Percentiles rank a stretch among this genome's conserved stretches.
phyloP scores from a whole-genome alignment of 139 green algal species.

The Edaphochlamys debaryana region DNA sequence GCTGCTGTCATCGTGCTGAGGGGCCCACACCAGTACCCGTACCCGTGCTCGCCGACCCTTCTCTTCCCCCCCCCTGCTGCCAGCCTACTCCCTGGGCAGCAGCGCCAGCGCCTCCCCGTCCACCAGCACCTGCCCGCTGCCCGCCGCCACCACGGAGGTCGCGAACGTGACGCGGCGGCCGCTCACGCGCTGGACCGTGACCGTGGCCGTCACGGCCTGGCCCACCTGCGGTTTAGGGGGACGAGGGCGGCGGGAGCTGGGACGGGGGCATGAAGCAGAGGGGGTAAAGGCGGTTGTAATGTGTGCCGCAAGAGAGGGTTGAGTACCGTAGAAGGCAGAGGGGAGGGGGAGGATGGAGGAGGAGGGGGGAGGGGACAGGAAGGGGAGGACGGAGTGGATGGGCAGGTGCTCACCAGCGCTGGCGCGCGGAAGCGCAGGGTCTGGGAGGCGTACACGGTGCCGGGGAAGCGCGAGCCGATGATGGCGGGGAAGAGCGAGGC shows the following conservation, averaged over 20 bases:
- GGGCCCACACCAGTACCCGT: no score
- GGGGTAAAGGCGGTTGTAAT: no score
- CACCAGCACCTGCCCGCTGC: constrained; percentile 6
- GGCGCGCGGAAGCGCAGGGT: constrained; percentile 68
- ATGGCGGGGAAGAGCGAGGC: constrained; percentile 82
- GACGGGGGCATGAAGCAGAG: neutral
- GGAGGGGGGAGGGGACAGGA: no score
- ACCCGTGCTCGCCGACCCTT: no score
- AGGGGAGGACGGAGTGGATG: no score
- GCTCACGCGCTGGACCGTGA: neutral
- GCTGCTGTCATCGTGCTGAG: no score
- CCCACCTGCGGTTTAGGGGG: constrained; percentile 18
- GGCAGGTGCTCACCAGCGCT: constrained; percentile 43
- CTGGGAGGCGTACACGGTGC: constrained; percentile 77
- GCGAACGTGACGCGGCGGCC: constrained; percentile 37
- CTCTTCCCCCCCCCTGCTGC: no score
- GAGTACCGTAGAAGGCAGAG: neutral
- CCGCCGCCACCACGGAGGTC: neutral
- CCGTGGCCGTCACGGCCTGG: constrained; percentile 11
- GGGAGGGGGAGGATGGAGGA: neutral
- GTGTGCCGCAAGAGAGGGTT: no score
- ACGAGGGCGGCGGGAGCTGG: no score
- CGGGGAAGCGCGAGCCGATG: constrained; percentile 74
- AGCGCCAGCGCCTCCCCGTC: constrained; percentile 36
- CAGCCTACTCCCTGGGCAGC: no score